Evolutionary conservation across 768 basidiomycete genomes (phyloP).

Genomic region (Boletus reticulatus): DNA sequence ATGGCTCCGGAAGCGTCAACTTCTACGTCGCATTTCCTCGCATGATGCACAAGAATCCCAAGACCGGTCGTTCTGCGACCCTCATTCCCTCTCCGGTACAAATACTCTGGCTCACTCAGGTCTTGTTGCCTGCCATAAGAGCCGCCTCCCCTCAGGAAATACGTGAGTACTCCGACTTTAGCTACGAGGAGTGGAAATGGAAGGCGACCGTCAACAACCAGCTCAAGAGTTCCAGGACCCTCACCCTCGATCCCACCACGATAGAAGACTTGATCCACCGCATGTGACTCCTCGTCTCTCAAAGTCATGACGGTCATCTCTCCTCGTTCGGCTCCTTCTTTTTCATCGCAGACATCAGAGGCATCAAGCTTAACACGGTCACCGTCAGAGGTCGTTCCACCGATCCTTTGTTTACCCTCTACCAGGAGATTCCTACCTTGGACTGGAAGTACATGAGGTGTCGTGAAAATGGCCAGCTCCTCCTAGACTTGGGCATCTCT

Average conservation of each 20-base stretch:
- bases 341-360: constrained; percentile 12
- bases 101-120: neutral
- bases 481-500: constrained; percentile 9
- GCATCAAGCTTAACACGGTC: constrained; percentile 11
- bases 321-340: constrained; percentile 12
- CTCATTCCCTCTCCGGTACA: neutral
- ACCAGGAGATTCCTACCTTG: constrained; percentile 8
- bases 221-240: neutral
- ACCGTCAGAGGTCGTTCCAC: neutral
- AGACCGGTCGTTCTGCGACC: neutral
- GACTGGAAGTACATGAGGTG: constrained; percentile 13
- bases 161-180: constrained; percentile 1
- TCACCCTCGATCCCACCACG: constrained; percentile 1
- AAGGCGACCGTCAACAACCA: constrained; percentile 6
- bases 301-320: neutral
- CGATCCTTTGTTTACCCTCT: constrained; percentile 5
- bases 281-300: neutral
- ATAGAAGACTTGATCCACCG: neutral
- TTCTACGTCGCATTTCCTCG: constrained; percentile 5
- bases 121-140: constrained; percentile 6
- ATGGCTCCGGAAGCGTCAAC: neutral
- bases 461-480: constrained; percentile 1
- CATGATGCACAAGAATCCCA: constrained; percentile 4
- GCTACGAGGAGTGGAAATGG: constrained; percentile 13
- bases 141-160: constrained; percentile 3